A percentile compares a stretch with the other conserved stretches of the same genome.
Evolutionary conservation across 1,139 yeast species (phyloP).

Genomic region (Kodamaea alishanica): DNA sequence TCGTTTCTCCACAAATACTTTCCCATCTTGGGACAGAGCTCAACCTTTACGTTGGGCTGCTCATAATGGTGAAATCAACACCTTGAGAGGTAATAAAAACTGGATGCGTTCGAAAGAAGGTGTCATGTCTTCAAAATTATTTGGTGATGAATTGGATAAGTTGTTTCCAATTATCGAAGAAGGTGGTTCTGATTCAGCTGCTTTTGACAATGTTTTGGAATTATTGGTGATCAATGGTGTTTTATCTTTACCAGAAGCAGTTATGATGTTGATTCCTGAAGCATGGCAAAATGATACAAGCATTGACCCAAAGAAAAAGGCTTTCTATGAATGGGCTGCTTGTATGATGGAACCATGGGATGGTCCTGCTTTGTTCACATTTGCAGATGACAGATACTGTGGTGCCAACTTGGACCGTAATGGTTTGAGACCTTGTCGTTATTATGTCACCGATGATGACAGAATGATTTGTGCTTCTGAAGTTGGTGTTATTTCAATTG

Average conservation of each 20-base stretch:
- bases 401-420: conserved; percentile 98
- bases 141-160: conserved; percentile 88
- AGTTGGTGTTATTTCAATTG: conserved; percentile 93
- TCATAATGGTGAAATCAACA: conserved; percentile 97
- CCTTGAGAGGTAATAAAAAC: conserved; percentile 94
- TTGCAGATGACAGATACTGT: conserved; percentile 96
- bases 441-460: conserved; percentile 91
- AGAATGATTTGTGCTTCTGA: conserved; percentile 97
- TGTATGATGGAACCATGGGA: conserved; percentile 99
- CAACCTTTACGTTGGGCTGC: conserved; percentile 98
- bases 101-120: conserved; percentile 99
- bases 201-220: conserved; percentile 93
- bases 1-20: conserved; percentile 95
- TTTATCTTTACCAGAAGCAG: conserved; percentile 91
- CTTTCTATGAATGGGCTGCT: conserved; percentile 99
- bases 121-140: conserved; percentile 80
- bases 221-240: conserved; percentile 88
- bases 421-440: conserved; percentile 97
- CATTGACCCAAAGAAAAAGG: conserved; percentile 88
- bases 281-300: conserved; percentile 90
- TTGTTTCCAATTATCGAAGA: conserved; percentile 95
- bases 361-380: conserved; percentile 96
- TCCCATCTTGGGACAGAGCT: conserved; percentile 99
- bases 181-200: conserved; percentile 99
- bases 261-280: conserved; percentile 95